Evolutionary conservation across 2,329 filamentous ascomycete species (phyloP), one percentile per base, ranked within the genome.

Genomic region (Plectosphaerella plurivora): DNA sequence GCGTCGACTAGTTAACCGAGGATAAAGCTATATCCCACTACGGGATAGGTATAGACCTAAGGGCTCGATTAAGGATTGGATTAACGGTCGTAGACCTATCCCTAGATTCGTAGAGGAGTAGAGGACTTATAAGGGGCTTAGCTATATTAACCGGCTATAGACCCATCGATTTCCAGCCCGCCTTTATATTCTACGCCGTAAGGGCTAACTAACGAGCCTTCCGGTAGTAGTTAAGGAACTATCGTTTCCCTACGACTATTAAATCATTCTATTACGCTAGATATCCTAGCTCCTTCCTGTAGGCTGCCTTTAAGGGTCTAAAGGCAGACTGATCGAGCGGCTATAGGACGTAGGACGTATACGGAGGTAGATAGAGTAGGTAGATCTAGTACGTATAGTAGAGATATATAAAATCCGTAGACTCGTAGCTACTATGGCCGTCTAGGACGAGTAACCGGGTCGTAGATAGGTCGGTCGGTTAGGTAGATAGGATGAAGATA

Each of bases 401-500:
- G 20, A 15, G 24, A 22, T 24, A 46, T 28, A 46, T 22, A 46
- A 46, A 46, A 37, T 60, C 51, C 20, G 48, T 24, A 4, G 56
- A 53, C 9, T 22, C 36, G 49, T 62, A 42, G 54, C 42, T 45
- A 14, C 42, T 18, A 18, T 45, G 42, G 7, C 42, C 20, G 24
- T 45, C 20, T 7, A 46, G 22, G 15, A 46, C 20, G 18, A 46
- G 44, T 12, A 25, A 41, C 15, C 53, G 52, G 44, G 14, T 18
- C 18, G 44, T 7, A 24, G 51, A 48, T 12, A 41, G 20, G 41
- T 36, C 36, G 2, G 12, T 49, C 22, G 35, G 14, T 24, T 49
- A 7, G n/a, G 49, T 57, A 42, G 49, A 25, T 37, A 52, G 59
- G 35, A 60, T 53, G 33, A 57, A 61, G 33, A 59, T 53, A 39